These are phyloP conservation scores for Nannochloris sp. DNA, from an alignment of 139 green algal genomes.

Conservation along the genomic window DNA sequence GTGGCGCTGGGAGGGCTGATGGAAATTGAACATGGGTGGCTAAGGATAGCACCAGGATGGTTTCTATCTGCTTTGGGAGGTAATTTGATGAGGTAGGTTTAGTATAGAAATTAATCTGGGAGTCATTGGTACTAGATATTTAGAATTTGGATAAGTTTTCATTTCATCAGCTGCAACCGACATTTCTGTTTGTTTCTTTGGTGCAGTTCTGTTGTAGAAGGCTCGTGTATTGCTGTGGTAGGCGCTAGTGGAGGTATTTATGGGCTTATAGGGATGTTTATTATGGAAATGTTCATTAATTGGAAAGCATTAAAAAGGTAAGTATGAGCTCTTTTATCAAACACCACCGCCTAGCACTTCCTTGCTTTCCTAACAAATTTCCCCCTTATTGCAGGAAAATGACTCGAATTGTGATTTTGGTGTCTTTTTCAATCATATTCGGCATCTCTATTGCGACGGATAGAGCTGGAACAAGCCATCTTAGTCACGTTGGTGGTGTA, in stretches of 20 bases:
- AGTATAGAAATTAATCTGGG: not conserved
- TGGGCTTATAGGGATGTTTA: constrained; percentile 61
- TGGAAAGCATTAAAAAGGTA: not conserved
- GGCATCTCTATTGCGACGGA: not conserved
- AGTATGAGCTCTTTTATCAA: too few species aligned
- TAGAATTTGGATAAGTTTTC: not conserved
- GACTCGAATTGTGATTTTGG: not conserved
- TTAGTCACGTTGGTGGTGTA: not conserved
- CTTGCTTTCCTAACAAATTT: too few species aligned
- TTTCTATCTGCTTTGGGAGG: constrained; percentile 25
- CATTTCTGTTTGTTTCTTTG: constrained; percentile 5
- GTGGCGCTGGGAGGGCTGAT: constrained; percentile 40
- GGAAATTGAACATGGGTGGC: constrained; percentile 54
- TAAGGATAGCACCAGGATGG: constrained; percentile 25
- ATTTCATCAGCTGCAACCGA: too few species aligned
- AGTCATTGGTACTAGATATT: not conserved
- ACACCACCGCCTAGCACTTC: too few species aligned
- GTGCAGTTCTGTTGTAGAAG: constrained; percentile 48
- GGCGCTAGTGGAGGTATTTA: constrained; percentile 60
- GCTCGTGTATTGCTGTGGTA: constrained; percentile 48
- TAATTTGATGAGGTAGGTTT: constrained; percentile 19
- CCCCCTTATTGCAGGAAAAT: too few species aligned
- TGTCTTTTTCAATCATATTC: not conserved
- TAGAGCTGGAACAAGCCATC: not conserved
- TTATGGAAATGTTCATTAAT: constrained; percentile 30